These are phyloP conservation scores for Metschnikowia koreensis DNA, from an alignment of 805 yeast genomes.

Conservation along the genomic window DNA sequence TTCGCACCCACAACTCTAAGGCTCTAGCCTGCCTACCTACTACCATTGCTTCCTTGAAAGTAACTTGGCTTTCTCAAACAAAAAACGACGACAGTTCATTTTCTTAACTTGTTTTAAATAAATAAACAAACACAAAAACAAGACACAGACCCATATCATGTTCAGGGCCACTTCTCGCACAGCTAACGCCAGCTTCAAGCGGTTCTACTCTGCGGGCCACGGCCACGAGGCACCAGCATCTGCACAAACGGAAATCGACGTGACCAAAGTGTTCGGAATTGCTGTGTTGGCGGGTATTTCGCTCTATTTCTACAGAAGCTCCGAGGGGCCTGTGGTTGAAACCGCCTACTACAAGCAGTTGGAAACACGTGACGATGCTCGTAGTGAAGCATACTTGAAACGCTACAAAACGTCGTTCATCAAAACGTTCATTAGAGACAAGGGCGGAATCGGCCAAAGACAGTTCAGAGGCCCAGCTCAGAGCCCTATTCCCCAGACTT, in stretches of 20 bases:
- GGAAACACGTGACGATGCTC: constrained; percentile 30
- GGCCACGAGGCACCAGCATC: constrained; percentile 18
- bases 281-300: constrained; percentile 40
- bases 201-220: constrained; percentile 18
- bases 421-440: constrained; percentile 41
- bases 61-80: background rate
- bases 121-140: background rate
- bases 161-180: constrained; percentile 19
- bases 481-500: constrained; percentile 29
- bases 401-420: constrained; percentile 43
- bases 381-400: constrained; percentile 38
- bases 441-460: constrained; percentile 46
- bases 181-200: constrained; percentile 13
- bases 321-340: constrained; percentile 33
- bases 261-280: constrained; percentile 41
- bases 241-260: constrained; percentile 32
- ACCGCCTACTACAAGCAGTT: constrained; percentile 37
- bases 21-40: background rate
- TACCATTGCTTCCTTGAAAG: background rate
- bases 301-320: constrained; percentile 22
- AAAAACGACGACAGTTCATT: background rate
- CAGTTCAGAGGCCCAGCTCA: constrained; percentile 36
- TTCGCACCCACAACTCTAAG: background rate
- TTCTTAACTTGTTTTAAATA: no score
- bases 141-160: constrained; percentile 6